phyloP scores from a whole-genome alignment of 345 rosid species.

The Acer saccharum region DNA sequence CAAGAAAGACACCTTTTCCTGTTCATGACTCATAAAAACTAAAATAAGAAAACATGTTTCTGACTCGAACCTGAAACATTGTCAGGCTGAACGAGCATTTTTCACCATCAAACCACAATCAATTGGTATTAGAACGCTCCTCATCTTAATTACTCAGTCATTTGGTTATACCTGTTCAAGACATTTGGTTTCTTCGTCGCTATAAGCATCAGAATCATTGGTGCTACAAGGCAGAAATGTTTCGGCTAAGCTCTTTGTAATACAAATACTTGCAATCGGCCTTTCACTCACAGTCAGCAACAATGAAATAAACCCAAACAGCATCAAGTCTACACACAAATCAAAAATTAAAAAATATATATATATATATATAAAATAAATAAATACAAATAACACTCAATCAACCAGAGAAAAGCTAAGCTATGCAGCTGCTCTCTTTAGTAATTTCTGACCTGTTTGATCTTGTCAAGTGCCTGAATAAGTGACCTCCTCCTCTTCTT shows the following conservation, averaged over 20 bases:
- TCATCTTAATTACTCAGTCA: too few species aligned
- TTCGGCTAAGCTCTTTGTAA: conserved; percentile 39
- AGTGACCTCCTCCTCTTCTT: conserved; percentile 59
- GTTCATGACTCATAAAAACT: conserved; percentile 14
- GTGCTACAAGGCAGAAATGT: conserved; percentile 54
- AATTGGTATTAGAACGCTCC: too few species aligned
- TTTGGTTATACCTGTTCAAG: conserved; percentile 22
- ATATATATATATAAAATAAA: too few species aligned
- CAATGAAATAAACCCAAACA: conserved; percentile 80
- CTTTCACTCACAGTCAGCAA: conserved; percentile 58
- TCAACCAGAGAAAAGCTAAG: too few species aligned
- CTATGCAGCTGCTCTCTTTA: not conserved
- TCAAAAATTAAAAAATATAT: not conserved
- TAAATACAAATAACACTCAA: not conserved
- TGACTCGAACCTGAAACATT: too few species aligned
- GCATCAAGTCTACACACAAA: conserved; percentile 54
- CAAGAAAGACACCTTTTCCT: conserved; percentile 57
- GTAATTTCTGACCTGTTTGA: conserved; percentile 58
- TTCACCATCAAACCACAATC: too few species aligned
- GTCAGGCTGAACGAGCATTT: too few species aligned
- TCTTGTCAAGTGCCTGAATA: conserved; percentile 72
- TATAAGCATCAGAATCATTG: conserved; percentile 20
- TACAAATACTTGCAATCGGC: conserved; percentile 61
- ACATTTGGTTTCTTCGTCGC: conserved; percentile 51
- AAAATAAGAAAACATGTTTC: not conserved